Conservation (phyloP, 164 flowering plant species). For the Hamamelis virginiana region DNA sequence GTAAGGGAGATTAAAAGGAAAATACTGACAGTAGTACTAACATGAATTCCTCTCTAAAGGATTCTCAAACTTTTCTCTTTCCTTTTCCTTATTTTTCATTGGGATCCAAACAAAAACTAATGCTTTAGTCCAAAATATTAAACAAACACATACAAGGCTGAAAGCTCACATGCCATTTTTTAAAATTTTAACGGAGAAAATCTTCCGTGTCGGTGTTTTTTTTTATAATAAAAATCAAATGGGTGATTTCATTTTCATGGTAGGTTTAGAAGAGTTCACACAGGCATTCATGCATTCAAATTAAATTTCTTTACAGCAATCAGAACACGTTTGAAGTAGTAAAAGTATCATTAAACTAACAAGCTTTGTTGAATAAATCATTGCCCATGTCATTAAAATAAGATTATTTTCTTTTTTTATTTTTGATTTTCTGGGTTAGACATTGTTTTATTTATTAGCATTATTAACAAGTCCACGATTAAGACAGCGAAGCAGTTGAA, state of each 20-base stretch:
- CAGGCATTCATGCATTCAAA: neutral
- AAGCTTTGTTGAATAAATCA: neutral
- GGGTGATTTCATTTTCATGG: slow-evolving; percentile 13
- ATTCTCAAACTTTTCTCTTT: too few species aligned
- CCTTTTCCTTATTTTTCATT: too few species aligned
- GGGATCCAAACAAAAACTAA: too few species aligned
- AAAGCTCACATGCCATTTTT: too few species aligned
- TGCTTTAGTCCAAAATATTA: too few species aligned
- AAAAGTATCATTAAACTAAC: slow-evolving; percentile 1
- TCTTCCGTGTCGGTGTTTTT: too few species aligned
- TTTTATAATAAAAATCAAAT: neutral
- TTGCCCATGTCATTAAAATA: neutral
- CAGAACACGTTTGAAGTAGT: slow-evolving; percentile 4
- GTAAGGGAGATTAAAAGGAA: too few species aligned
- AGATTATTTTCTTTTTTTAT: neutral
- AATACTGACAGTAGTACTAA: too few species aligned
- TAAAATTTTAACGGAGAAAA: too few species aligned
- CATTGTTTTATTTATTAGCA: neutral
- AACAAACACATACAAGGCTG: too few species aligned
- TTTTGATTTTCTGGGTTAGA: neutral
- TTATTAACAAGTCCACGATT: neutral
- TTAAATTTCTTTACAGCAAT: slow-evolving; percentile 8
- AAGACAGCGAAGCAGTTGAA: slow-evolving; percentile 17
- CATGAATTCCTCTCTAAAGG: too few species aligned
- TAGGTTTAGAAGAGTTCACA: slow-evolving; percentile 25